phyloP scores from a whole-genome alignment of 2,329 filamentous ascomycete species.

The Penicillium sp. region DNA sequence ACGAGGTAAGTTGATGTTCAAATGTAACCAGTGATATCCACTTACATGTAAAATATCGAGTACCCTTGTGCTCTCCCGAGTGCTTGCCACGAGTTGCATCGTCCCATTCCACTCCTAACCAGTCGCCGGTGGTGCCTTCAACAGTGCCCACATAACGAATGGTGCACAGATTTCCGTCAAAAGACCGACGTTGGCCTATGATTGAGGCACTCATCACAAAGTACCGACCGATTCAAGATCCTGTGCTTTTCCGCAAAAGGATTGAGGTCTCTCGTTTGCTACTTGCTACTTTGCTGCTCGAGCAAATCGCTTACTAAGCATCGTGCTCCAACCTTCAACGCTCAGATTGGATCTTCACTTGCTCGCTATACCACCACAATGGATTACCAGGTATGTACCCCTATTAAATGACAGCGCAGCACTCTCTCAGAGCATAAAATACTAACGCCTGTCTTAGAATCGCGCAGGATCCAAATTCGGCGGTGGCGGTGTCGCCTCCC shows the following conservation, averaged over 20 bases:
- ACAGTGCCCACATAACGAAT: conserved; percentile 80
- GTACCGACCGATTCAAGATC: not conserved
- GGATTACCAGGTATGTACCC: conserved; percentile 52
- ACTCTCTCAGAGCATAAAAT: not conserved
- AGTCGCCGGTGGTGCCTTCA: conserved; percentile 71
- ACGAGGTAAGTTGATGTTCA: conserved; percentile 16
- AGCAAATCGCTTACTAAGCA: conserved; percentile 2
- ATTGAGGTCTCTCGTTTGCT: not conserved
- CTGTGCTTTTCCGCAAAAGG: not conserved
- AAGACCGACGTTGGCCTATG: conserved; percentile 77
- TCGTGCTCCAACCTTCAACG: conserved; percentile 7
- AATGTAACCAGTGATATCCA: not conserved
- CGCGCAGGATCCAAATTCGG: conserved; percentile 97
- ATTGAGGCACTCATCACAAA: conserved; percentile 7
- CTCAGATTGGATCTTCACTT: conserved; percentile 15
- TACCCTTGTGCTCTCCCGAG: conserved; percentile 76
- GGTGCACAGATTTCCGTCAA: conserved; percentile 75
- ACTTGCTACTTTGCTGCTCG: not conserved
- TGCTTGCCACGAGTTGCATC: conserved; percentile 85
- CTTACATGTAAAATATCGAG: conserved; percentile 79
- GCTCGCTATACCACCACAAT: conserved; percentile 31
- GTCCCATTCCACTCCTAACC: conserved; percentile 98
- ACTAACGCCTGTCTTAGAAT: conserved; percentile 60
- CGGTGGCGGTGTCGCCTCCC: conserved; percentile 92
- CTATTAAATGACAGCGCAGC: no score